Base-by-base conservation (phyloP, 306 rosid species). In the Cucumis hystrix region DNA sequence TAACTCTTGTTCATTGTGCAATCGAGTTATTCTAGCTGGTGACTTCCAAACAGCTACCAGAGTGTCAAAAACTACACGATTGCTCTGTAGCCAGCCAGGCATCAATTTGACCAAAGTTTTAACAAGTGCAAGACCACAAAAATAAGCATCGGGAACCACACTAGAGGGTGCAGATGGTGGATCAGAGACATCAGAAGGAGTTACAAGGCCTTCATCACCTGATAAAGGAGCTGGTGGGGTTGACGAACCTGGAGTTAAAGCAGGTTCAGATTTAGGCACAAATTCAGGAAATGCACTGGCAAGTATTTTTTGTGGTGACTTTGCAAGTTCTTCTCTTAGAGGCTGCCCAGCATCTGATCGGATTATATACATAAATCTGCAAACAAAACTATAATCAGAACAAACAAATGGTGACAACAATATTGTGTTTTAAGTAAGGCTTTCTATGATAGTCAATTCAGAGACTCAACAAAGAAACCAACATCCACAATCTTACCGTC, bases 291-390 rank as follows among this genome's bases (percentile, higher is more conserved):
- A 96, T 10, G 98, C 98, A 82, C 93, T 88, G 14, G 91, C 82
- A 82, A 96, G 97, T 80, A 96, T 91, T 90, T 91, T 91, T 64
- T 92, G 93, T 20, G 98, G 98, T 56, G 98, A 96, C 82, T 96
- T 96, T 61, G 99, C 92, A 84, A 96, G 99, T 81, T 96, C 99
- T 75, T 96, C 99, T 86, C 99, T 88, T 83, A 96, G 74, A 10
- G 97, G 91, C 79, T 91, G 98, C 60, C 99, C 99, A 8, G 97
- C 96, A 83, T 96, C 99, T 75, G 98, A 92, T 57, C 88, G 90
- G 74, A 96, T 88, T 66, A 96, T 88, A 82, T 91, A 91, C 93
- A 92, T 92, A 84, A 92, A 96, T 82, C 99, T 96, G 87, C 60
- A 12, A 74, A 20, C 33, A 18, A 37, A 75, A 75, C 78, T 74